phyloP scores from a whole-genome alignment of 768 basidiomycete genomes.

The Termitomyces sp. region DNA sequence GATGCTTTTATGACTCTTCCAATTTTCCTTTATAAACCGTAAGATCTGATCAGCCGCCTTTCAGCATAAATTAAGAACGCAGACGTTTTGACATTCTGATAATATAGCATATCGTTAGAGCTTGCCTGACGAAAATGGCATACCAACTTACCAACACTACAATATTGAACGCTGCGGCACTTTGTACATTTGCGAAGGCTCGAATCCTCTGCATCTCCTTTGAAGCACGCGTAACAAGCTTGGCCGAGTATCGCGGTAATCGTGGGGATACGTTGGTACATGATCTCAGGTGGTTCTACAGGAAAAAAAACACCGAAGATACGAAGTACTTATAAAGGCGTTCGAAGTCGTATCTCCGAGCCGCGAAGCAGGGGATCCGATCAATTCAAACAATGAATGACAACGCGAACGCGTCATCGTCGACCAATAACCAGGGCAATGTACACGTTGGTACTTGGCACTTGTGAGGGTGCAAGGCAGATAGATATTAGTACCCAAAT shows the following conservation, averaged over 20 bases:
- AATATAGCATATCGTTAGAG: background rate
- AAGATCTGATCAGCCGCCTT: background rate
- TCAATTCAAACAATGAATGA: background rate
- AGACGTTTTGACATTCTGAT: slow-evolving; percentile 28
- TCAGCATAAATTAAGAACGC: background rate
- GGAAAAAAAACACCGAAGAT: no score
- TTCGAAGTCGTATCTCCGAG: background rate
- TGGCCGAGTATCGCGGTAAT: slow-evolving; percentile 12
- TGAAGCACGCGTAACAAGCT: slow-evolving; percentile 28
- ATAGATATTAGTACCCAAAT: no score
- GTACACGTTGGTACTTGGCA: no score
- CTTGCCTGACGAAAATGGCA: background rate
- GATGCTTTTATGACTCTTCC: slow-evolving; percentile 25
- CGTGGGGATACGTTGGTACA: background rate
- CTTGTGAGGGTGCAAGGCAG: no score
- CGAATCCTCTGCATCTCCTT: slow-evolving; percentile 5
- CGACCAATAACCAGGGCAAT: no score
- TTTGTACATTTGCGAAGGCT: slow-evolving; percentile 24
- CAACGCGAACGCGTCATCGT: background rate
- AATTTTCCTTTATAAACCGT: slow-evolving; percentile 17
- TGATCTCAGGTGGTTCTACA: background rate
- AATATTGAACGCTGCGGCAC: slow-evolving; percentile 28
- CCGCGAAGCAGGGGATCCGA: background rate
- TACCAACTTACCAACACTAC: slow-evolving; percentile 18
- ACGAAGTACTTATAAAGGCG: no score